Evolutionary conservation across 352 stramenopile species (phyloP), one percentile per base, ranked within the genome.

Genomic region (Pythium brachiatum): DNA sequence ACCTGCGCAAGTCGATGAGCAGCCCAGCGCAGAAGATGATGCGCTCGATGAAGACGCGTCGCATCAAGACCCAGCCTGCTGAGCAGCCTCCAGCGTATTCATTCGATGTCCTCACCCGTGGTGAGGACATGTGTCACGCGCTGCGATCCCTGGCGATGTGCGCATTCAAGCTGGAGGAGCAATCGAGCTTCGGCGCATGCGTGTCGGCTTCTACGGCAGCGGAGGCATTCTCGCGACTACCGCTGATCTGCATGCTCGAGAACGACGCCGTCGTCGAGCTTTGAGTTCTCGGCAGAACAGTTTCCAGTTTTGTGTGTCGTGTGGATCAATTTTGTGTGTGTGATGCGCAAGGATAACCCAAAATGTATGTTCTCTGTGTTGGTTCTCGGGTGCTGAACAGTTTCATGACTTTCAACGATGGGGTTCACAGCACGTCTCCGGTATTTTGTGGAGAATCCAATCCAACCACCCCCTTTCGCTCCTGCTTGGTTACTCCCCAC

Each of bases 121-220:
- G 61, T 5, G 47, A 58, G 18, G 52, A 52, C 11, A 46, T 64
- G 51, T 48, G 63, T 2, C 46, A 64, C 16, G 64, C 59, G 3
- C 36, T 72, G 16, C 43, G 53, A 13, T 72, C 64, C 26, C 59
- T 72, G n/a, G 64, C 64, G 8, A 47, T 67, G 26, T 72, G 64
- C 29, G 59, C 64, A 1, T 57, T 64, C 32, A 57, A 67, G 57
- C 23, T 72, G 32, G 64, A 70, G 43, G 31, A 62, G 27, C 51
- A 70, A 32, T 43, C 56, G 56, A 27, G 36, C 7, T 31, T 60
- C 26, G 15, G 38, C 5, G 47, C 34, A 1, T 55, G 6, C 15
- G 59, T 66, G 64, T 60, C 64, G 25, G 25, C 36, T 7, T 44
- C 44, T 11, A 34, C 64, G 0, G 64, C 64, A 6, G 64, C 64